Conservation (phyloP, 1,139 yeast species). For the Geotrichum phurueaensis region DNA sequence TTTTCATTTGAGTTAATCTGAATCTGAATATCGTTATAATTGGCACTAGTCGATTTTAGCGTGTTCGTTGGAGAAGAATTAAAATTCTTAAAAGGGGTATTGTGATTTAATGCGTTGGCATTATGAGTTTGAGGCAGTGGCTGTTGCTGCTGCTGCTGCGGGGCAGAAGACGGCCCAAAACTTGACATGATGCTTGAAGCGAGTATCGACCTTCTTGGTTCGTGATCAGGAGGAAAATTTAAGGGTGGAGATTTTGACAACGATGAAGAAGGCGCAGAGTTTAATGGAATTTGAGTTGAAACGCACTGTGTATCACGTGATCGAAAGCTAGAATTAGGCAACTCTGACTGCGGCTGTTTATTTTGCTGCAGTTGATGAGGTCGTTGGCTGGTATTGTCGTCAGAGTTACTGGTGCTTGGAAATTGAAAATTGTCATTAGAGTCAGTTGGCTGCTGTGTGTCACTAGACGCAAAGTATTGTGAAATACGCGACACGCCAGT, state of each 20-base stretch:
- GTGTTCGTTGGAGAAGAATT: background rate
- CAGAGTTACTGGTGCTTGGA: background rate
- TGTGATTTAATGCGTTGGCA: background rate
- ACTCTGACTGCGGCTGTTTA: background rate
- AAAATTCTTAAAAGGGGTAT: background rate
- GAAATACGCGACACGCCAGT: slow-evolving; percentile 16
- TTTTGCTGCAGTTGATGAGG: background rate
- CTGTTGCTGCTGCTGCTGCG: background rate
- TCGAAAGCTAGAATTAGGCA: too few relatives aligned
- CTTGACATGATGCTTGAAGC: slow-evolving; percentile 19
- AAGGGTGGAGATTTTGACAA: background rate
- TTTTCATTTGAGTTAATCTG: background rate
- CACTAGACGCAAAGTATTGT: slow-evolving; percentile 7
- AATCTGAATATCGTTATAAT: background rate
- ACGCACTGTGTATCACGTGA: background rate
- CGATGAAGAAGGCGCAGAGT: background rate
- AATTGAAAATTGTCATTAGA: background rate
- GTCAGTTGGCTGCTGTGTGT: background rate
- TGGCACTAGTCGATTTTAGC: background rate
- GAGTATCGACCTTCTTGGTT: slow-evolving; percentile 15
- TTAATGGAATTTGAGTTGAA: background rate
- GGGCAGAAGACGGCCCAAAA: background rate
- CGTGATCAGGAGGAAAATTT: background rate
- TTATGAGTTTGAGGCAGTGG: background rate
- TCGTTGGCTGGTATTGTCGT: background rate